Evolutionary conservation across 2,329 filamentous ascomycete species (phyloP).

Genomic region (Aureobasidium sp.): DNA sequence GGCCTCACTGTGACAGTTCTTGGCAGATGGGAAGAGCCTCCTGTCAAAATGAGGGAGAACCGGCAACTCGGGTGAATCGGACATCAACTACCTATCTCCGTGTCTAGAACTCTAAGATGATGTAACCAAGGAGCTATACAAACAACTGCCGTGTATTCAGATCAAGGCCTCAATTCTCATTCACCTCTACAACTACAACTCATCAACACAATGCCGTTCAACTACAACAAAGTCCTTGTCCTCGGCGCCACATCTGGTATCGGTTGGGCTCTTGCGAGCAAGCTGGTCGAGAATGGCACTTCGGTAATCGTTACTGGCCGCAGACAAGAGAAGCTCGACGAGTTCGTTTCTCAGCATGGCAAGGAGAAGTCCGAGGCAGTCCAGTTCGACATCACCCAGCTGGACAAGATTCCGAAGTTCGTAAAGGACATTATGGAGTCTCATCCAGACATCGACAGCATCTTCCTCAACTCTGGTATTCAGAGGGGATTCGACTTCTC

Average conservation of each 20-base stretch:
- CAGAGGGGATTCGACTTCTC: slow-evolving; percentile 45
- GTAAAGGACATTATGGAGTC: slow-evolving; percentile 35
- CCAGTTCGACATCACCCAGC: slow-evolving; percentile 46
- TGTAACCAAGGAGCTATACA: not conserved
- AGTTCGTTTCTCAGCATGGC: slow-evolving; percentile 41
- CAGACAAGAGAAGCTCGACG: slow-evolving; percentile 45
- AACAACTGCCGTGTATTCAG: not conserved
- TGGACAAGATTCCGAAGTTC: slow-evolving; percentile 42
- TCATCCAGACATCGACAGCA: slow-evolving; percentile 44
- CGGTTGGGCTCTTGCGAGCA: slow-evolving; percentile 44
- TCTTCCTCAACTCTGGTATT: slow-evolving; percentile 50
- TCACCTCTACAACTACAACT: not conserved
- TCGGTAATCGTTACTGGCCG: slow-evolving; percentile 45
- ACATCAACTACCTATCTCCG: not conserved
- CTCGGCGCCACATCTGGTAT: slow-evolving; percentile 49
- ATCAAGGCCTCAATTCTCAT: not conserved
- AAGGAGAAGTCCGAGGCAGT: slow-evolving; percentile 39
- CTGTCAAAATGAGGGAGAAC: not conserved
- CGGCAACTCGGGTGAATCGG: not conserved
- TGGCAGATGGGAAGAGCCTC: no score
- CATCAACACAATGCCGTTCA: slow-evolving; percentile 30
- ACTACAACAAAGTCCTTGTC: slow-evolving; percentile 48
- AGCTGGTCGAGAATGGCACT: slow-evolving; percentile 42
- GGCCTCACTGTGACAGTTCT: not conserved
- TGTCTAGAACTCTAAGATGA: not conserved